These are phyloP conservation scores for Ogataea siamensis DNA, from an alignment of 805 yeast genomes.

Conservation along the genomic window DNA sequence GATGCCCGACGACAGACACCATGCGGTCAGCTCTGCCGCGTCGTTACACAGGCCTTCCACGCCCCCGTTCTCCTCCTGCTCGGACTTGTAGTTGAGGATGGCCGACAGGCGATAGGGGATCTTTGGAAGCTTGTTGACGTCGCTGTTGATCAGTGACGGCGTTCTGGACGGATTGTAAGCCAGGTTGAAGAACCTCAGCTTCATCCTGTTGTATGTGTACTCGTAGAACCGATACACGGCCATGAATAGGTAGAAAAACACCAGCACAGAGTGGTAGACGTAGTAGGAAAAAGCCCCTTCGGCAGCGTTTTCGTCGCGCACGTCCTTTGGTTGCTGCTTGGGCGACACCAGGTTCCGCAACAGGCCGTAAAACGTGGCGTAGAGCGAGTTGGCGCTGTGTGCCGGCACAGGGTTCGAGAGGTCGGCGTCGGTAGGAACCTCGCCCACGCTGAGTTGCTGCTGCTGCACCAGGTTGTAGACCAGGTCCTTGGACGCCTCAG, in stretches of 20 bases:
- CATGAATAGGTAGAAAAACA: conserved; percentile 52
- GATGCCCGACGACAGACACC: conserved; percentile 91
- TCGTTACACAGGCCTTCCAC: conserved; percentile 75
- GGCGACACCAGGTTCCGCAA: conserved; percentile 23
- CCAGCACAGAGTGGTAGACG: conserved; percentile 47
- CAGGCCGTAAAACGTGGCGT: conserved; percentile 20
- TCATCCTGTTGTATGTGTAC: conserved; percentile 48
- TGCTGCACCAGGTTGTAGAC: conserved; percentile 14
- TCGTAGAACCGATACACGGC: conserved; percentile 54
- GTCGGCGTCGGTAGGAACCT: conserved; percentile 5
- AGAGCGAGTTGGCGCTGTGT: conserved; percentile 20
- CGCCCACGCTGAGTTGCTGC: conserved; percentile 10
- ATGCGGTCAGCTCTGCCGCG: conserved; percentile 72
- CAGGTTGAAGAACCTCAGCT: conserved; percentile 56
- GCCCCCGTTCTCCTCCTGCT: conserved; percentile 88
- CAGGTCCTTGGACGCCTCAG: conserved; percentile 9
- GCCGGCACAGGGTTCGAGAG: conserved; percentile 19
- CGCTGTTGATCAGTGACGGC: conserved; percentile 84
- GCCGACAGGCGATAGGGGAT: conserved; percentile 77
- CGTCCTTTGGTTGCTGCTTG: conserved; percentile 8
- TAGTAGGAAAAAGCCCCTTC: conserved; percentile 25
- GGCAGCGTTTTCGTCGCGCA: conserved; percentile 4
- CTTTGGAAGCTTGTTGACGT: conserved; percentile 68
- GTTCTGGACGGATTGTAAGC: conserved; percentile 71
- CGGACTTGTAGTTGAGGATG: conserved; percentile 68